Evolutionary conservation across 1,284 basidiomycete species (phyloP).

Genomic region (Puccinia sorghi): DNA sequence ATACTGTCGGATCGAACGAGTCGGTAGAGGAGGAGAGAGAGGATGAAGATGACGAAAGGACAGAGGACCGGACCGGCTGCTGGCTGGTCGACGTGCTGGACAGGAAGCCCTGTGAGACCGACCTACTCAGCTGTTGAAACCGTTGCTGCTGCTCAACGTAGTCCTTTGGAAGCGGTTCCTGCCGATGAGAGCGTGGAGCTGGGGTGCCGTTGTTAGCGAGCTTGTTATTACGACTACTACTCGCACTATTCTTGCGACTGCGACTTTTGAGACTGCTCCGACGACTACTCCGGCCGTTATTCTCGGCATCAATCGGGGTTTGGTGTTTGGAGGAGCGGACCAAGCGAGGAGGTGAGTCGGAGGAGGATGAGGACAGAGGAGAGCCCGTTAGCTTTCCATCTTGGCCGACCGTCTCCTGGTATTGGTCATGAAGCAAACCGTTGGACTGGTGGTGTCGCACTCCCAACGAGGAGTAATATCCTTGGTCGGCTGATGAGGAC

Average conservation of each 20-base stretch:
- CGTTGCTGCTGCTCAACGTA: background rate
- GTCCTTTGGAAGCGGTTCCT: background rate
- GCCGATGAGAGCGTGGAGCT: background rate
- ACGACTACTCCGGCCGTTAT: background rate
- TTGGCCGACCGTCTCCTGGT: background rate
- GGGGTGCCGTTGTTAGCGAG: background rate
- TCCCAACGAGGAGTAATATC: background rate
- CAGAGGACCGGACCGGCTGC: background rate
- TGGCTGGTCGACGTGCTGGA: background rate
- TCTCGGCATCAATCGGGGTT: background rate
- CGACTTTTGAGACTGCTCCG: background rate
- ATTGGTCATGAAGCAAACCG: background rate
- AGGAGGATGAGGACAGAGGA: background rate
- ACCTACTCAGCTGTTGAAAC: background rate
- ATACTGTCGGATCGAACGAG: background rate
- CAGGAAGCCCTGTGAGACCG: no score
- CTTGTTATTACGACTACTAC: background rate
- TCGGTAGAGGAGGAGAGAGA: background rate
- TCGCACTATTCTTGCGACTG: background rate
- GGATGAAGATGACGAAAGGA: background rate
- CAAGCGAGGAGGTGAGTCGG: background rate
- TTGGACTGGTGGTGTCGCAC: background rate
- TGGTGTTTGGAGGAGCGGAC: background rate
- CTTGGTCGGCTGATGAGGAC: background rate
- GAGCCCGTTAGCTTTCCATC: background rate